Conservation (phyloP, 805 yeast genomes). For the Yarrowia phangngaensis region DNA sequence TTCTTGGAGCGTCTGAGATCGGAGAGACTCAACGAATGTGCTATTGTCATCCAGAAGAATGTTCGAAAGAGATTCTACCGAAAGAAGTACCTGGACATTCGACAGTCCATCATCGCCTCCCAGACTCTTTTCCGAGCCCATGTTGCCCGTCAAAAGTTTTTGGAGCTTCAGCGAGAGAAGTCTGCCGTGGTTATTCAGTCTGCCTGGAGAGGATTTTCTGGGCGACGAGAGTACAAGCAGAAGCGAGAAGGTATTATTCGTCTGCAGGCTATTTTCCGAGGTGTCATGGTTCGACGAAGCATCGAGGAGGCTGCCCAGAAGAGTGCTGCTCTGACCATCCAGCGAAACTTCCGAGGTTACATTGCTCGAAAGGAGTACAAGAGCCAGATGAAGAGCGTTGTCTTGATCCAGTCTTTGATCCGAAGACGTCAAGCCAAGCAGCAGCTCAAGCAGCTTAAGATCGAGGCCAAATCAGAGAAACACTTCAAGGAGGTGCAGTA, state of each 20-base stretch:
- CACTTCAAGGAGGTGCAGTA: constrained; percentile 89
- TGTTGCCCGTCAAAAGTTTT: constrained; percentile 53
- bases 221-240: constrained; percentile 53
- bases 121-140: constrained; percentile 67
- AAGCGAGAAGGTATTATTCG: constrained; percentile 50
- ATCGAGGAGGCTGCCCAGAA: constrained; percentile 50
- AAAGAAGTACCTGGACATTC: constrained; percentile 53
- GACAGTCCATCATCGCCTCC: constrained; percentile 50
- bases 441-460: constrained; percentile 60
- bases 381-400: constrained; percentile 51
- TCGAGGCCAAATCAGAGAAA: constrained; percentile 89
- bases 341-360: constrained; percentile 67
- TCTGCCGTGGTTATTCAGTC: constrained; percentile 75
- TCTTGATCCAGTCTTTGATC: constrained; percentile 69
- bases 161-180: constrained; percentile 46
- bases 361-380: constrained; percentile 54
- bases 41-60: constrained; percentile 80
- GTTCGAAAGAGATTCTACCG: constrained; percentile 64
- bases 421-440: constrained; percentile 71
- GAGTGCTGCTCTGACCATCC: constrained; percentile 67
- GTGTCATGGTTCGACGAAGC: constrained; percentile 50
- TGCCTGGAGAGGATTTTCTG: constrained; percentile 43
- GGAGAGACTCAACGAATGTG: constrained; percentile 71
- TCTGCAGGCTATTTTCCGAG: constrained; percentile 57
- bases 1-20: constrained; percentile 80